Percentiles rank a stretch among this genome's conserved stretches.
Conservation (phyloP, 176 grass and related monocot genomes). For the Avena atlantica region DNA sequence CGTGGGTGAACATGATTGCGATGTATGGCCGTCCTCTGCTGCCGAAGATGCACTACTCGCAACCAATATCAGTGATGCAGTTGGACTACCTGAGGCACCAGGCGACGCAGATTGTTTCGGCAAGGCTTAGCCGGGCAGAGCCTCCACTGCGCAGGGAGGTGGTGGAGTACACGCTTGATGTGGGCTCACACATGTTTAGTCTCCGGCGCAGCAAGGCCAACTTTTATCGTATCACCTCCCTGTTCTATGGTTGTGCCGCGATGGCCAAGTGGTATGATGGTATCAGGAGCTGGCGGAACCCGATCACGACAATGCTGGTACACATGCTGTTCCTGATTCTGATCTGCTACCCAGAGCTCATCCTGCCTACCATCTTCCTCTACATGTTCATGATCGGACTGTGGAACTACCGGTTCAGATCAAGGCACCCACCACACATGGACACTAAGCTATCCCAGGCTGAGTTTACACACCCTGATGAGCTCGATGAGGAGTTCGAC, state of each 20-base stretch:
- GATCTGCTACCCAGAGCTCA: conserved; percentile 92
- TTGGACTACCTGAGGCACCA: conserved; percentile 83
- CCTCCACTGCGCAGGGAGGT: conserved; percentile 79
- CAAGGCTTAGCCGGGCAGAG: conserved; percentile 77
- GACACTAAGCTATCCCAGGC: conserved; percentile 89
- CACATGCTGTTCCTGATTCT: conserved; percentile 90
- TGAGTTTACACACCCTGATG: conserved; percentile 74
- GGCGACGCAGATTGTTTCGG: conserved; percentile 75
- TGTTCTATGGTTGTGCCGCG: conserved; percentile 61
- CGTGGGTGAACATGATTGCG: conserved; percentile 91
- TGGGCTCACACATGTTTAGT: conserved; percentile 95
- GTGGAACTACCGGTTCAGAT: conserved; percentile 84
- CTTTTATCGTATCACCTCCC: conserved; percentile 79
- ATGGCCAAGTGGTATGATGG: conserved; percentile 76
- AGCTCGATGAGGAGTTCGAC: conserved; percentile 95
- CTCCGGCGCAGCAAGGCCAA: conserved; percentile 95
- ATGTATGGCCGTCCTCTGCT: conserved; percentile 80
- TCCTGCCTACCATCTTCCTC: conserved; percentile 88
- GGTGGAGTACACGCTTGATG: conserved; percentile 95
- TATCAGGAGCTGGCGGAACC: conserved; percentile 88
- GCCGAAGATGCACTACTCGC: conserved; percentile 93
- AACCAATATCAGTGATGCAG: conserved; percentile 77
- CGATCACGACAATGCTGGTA: conserved; percentile 78
- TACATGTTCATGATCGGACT: conserved; percentile 92
- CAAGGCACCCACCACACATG: conserved; percentile 88